Evolutionary conservation across 2,329 filamentous ascomycete genomes (phyloP).

Genomic region (Aspergillus sp.): DNA sequence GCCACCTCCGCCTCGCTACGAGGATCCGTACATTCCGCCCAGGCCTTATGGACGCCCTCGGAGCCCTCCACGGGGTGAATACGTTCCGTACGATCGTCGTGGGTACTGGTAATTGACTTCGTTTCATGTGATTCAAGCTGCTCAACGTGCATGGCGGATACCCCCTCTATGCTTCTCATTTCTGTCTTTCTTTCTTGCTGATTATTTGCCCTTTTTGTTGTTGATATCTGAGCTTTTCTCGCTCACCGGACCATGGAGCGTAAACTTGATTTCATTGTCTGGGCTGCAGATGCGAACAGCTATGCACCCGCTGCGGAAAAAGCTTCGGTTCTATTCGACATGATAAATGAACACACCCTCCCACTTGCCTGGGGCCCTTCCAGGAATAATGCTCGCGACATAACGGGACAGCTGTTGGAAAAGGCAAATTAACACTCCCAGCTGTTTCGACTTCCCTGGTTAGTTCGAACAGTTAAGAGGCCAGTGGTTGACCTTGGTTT

Average conservation of each 20-base stretch:
- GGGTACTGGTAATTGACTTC: constrained; percentile 43
- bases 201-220: constrained; percentile 7
- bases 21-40: constrained; percentile 60
- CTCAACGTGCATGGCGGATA: constrained; percentile 24
- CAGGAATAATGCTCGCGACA: neutral
- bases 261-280: neutral
- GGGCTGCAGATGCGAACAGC: neutral
- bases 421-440: neutral
- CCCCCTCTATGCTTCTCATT: constrained; percentile 17
- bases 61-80: constrained; percentile 41
- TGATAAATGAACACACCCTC: constrained; percentile 1
- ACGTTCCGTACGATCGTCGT: constrained; percentile 44
- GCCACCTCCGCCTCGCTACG: constrained; percentile 55
- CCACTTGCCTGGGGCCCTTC: neutral
- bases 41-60: constrained; percentile 54
- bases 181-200: constrained; percentile 6
- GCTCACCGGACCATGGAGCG: neutral
- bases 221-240: neutral
- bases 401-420: neutral
- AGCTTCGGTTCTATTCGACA: neutral
- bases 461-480: neutral
- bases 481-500: neutral
- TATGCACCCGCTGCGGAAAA: neutral
- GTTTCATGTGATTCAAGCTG: constrained; percentile 13
- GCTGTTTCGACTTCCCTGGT: neutral